These are phyloP conservation scores for Stenocarpella maydis DNA, from an alignment of 2,329 filamentous ascomycete species.

Conservation along the genomic window DNA sequence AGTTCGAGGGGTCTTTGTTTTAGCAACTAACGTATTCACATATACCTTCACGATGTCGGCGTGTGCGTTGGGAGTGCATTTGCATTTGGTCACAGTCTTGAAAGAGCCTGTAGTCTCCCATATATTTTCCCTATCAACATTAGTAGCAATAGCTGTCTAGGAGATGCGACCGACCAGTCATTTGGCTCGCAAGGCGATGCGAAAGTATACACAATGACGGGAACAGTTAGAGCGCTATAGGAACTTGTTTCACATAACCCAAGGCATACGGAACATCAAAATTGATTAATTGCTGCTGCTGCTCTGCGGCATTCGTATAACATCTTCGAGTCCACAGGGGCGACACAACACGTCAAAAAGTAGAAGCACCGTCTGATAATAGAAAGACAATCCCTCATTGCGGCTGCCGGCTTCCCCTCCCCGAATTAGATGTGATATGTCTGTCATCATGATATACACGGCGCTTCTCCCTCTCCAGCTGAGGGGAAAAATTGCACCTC, in stretches of 20 bases:
- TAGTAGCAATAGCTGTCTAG: background rate
- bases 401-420: conserved; percentile 29
- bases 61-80: background rate
- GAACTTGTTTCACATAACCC: background rate
- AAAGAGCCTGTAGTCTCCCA: too few species aligned
- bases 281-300: conserved; percentile 21
- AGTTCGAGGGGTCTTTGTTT: background rate
- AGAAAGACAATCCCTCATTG: conserved; percentile 20
- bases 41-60: background rate
- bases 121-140: too few species aligned
- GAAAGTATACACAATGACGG: background rate
- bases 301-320: conserved; percentile 13
- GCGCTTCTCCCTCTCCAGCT: background rate
- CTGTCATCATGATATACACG: conserved; percentile 29
- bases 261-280: background rate
- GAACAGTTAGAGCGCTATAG: background rate
- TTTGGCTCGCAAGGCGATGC: too few species aligned
- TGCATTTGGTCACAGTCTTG: too few species aligned
- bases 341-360: conserved; percentile 9
- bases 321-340: background rate
- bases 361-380: conserved; percentile 2
- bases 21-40: background rate
- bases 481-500: background rate
- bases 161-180: too few species aligned
- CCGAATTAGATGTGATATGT: conserved; percentile 32